These are phyloP conservation scores for Tolypocladium pustulatum DNA, from an alignment of 2,329 filamentous ascomycete species.

Conservation along the genomic window DNA sequence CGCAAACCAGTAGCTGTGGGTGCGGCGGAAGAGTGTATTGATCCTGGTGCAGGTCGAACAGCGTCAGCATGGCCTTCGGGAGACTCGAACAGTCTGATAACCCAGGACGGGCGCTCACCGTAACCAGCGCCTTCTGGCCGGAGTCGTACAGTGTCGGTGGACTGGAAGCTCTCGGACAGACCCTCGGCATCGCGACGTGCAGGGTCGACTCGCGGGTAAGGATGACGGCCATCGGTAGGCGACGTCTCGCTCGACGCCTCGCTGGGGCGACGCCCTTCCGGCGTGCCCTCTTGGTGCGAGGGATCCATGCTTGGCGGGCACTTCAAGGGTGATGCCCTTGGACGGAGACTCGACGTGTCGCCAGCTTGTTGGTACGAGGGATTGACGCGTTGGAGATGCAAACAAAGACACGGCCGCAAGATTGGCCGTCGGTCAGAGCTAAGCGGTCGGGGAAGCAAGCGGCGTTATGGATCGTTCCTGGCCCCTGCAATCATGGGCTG, in stretches of 20 bases:
- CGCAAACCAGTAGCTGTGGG: conserved; percentile 16
- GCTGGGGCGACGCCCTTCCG: conserved; percentile 24
- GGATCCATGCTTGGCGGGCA: conserved; percentile 31
- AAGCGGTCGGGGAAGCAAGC: background rate
- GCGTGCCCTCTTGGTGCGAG: conserved; percentile 19
- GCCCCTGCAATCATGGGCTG: background rate
- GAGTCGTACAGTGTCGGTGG: conserved; percentile 49
- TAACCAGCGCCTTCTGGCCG: conserved; percentile 41
- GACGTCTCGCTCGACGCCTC: conserved; percentile 30
- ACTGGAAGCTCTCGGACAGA: conserved; percentile 44
- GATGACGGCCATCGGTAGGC: conserved; percentile 38
- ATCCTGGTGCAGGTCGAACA: conserved; percentile 4
- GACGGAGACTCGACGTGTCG: background rate
- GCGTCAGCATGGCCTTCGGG: background rate
- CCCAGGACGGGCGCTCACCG: conserved; percentile 29
- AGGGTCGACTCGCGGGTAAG: conserved; percentile 25
- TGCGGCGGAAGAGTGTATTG: conserved; percentile 7
- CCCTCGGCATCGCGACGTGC: conserved; percentile 29
- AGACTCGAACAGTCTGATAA: background rate
- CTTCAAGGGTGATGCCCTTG: conserved; percentile 1
- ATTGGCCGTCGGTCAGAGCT: background rate
- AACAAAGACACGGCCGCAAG: background rate
- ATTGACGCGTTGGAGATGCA: background rate
- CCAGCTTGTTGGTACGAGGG: background rate
- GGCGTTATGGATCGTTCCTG: background rate